Conservation (phyloP, 257 asterid genomes). For the Echites panduratus region DNA sequence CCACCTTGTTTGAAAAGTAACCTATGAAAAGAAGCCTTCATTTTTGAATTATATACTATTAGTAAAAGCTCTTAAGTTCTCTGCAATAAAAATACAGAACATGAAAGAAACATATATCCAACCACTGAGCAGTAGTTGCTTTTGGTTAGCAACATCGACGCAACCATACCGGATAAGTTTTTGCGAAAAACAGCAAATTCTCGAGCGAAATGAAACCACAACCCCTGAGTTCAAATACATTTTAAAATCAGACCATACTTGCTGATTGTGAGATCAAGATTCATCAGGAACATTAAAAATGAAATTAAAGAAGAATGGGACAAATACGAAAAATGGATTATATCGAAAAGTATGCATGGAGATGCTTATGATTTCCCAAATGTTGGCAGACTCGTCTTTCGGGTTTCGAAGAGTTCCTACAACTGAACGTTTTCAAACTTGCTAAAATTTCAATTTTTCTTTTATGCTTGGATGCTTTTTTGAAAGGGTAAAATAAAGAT, state of each 20-base stretch:
- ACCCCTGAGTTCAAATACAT: constrained; percentile 53
- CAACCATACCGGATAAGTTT: constrained; percentile 68
- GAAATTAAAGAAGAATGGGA: not conserved
- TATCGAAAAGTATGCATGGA: not conserved
- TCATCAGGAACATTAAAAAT: not conserved
- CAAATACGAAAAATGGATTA: not conserved
- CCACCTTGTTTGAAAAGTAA: constrained; percentile 75
- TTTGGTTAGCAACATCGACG: constrained; percentile 30
- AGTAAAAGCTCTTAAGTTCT: constrained; percentile 37
- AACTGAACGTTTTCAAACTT: not conserved
- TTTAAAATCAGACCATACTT: constrained; percentile 20
- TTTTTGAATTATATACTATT: constrained; percentile 44
- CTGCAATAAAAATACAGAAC: not conserved
- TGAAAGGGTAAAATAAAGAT: not conserved
- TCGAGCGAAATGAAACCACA: constrained; percentile 90
- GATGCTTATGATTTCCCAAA: not conserved
- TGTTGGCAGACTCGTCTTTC: not conserved
- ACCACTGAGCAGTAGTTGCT: constrained; percentile 17
- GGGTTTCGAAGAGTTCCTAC: not conserved
- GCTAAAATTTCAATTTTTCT: not conserved
- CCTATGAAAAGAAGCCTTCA: constrained; percentile 84
- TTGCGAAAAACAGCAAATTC: constrained; percentile 80
- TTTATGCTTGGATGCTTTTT: not conserved
- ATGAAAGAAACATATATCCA: constrained; percentile 5
- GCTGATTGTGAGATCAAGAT: not conserved